Evolutionary conservation across 441 rosid genomes (phyloP), one percentile per base, ranked within the genome.

Genomic region (Capsella rubella): DNA sequence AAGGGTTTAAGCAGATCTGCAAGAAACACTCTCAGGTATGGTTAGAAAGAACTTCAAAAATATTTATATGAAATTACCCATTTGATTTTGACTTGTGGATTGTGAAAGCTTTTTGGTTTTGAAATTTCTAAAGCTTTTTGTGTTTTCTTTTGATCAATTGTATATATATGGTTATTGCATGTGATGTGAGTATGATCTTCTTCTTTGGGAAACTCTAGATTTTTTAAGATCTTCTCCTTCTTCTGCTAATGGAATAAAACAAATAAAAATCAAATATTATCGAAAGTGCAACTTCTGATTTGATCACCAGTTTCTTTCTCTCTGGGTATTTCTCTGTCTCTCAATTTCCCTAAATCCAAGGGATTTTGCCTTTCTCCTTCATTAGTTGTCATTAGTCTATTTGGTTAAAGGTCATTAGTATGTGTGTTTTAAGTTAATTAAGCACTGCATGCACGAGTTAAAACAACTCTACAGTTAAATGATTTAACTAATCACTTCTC

Each of bases 1-100:
- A 64, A 77, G 64, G 64, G 77, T 67, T 71, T 66, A 58, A 77
- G 71, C 81, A 67, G 74, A 78, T 72, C 77, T 67, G 66, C 77
- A 67, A 39, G 18, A 60, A 78, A n/a, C 74, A 78, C 55, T 66
- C 69, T 53, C 65, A 60, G 77, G 77, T 72, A 58, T 49, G 71
- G 11, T 53, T 13, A 71, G 6, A 58, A 37, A 71, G 6, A 58
- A 37, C 67, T 71, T 63, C 10, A 27, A 51, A 72, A 2, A 31
- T 27, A 49, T 49, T 21, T 21, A 49, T 35, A 64, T 56, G 53
- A 75, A 35, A n/a, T 34, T 34, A 40, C 16, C 60, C 35, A 53
- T 3, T 7, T 37, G 40, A 37, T 37, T 37, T 58, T 72, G 71
- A 69, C 47, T 70, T 58, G 14, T 50, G 13, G 39, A 50, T 50